Conservation (phyloP, 306 rosid genomes). For the Quercus mongolica region DNA sequence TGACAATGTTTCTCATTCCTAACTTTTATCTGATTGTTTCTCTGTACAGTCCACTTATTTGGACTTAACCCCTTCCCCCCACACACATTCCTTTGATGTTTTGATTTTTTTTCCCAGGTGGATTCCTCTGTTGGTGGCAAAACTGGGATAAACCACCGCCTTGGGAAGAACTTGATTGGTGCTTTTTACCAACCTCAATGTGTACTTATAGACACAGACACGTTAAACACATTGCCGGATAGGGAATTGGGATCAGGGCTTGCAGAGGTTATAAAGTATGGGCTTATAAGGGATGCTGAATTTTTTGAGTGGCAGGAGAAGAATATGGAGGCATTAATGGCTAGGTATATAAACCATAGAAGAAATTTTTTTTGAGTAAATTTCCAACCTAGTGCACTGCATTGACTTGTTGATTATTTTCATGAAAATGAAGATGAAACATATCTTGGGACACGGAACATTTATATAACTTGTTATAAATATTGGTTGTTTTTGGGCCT, state of each 20-base stretch:
- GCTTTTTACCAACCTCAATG: conserved; percentile 96
- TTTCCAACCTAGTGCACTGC: background rate
- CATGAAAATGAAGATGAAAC: conserved; percentile 15
- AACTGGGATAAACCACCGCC: conserved; percentile 90
- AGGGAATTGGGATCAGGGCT: conserved; percentile 90
- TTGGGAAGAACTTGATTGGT: conserved; percentile 94
- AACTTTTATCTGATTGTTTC: background rate
- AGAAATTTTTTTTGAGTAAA: background rate
- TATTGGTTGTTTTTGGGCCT: background rate
- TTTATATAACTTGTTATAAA: background rate
- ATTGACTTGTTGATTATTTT: conserved; percentile 2
- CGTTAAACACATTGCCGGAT: conserved; percentile 73
- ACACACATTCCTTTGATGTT: background rate
- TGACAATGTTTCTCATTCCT: background rate
- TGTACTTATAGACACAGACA: conserved; percentile 88
- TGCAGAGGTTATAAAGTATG: conserved; percentile 92
- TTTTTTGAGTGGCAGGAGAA: conserved; percentile 97
- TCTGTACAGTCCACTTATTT: background rate
- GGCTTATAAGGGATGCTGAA: conserved; percentile 84
- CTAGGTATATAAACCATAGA: conserved; percentile 47
- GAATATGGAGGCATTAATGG: conserved; percentile 69
- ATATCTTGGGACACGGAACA: conserved; percentile 9
- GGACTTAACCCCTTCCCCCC: background rate
- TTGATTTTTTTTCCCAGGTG: conserved; percentile 42
- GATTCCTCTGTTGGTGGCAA: conserved; percentile 99